Percentiles rank a stretch among this genome's conserved stretches.
Conservation (phyloP, 371 early-diverging fungal species). For the Circinella umbellata region DNA sequence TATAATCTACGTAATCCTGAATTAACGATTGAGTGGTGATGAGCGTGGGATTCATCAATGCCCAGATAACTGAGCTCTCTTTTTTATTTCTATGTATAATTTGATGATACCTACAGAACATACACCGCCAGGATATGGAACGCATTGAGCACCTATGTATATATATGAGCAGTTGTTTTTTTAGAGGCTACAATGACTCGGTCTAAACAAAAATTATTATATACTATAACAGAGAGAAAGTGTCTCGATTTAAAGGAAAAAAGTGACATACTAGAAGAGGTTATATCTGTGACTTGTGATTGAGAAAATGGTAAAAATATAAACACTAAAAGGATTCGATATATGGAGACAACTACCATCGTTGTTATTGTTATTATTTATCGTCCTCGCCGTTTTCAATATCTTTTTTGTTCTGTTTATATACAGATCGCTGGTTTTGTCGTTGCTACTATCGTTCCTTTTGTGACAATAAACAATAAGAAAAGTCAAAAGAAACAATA, state of each 20-base stretch:
- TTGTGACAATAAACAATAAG: too few species aligned
- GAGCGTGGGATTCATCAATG: background rate
- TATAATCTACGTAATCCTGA: constrained; percentile 40
- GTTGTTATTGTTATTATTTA: background rate
- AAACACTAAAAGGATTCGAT: constrained; percentile 56
- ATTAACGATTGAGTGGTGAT: background rate
- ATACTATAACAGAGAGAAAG: too few species aligned
- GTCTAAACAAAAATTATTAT: too few species aligned
- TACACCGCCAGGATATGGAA: constrained; percentile 16
- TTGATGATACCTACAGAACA: constrained; percentile 8
- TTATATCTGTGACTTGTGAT: constrained; percentile 41
- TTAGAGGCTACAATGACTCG: background rate
- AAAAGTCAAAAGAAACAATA: too few species aligned
- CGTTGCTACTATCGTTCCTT: too few species aligned
- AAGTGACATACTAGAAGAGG: background rate
- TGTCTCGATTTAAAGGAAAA: background rate
- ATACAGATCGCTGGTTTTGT: too few species aligned
- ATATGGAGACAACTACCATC: constrained; percentile 29
- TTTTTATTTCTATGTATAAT: constrained; percentile 43
- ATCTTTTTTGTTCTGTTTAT: background rate
- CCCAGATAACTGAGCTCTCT: constrained; percentile 44
- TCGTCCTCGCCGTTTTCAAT: constrained; percentile 29
- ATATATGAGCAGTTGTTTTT: background rate
- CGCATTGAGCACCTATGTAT: constrained; percentile 29
- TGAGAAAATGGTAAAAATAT: constrained; percentile 63